Percentiles rank a stretch among this genome's conserved stretches.
These are phyloP conservation scores for Pachyrhizus erosus DNA, from an alignment of 306 rosid species.

Conservation along the genomic window DNA sequence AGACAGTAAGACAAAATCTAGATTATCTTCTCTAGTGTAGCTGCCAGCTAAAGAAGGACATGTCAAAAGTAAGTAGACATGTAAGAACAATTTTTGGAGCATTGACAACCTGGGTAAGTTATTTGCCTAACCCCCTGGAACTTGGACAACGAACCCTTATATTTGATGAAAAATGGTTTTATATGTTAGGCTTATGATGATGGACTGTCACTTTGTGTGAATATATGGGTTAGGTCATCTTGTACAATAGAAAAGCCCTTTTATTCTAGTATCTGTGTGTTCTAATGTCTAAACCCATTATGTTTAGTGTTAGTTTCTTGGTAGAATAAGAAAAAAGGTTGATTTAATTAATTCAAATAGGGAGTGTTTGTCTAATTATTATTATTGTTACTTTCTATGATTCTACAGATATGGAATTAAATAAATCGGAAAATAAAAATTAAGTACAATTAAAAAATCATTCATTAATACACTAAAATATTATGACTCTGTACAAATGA, in stretches of 20 bases:
- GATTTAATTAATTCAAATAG: background rate
- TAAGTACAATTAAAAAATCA: background rate
- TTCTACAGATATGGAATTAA: background rate
- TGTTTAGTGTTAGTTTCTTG: conserved; percentile 7
- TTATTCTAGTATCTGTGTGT: background rate
- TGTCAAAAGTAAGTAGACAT: conserved; percentile 24
- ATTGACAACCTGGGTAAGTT: conserved; percentile 24
- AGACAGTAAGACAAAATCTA: conserved; percentile 35
- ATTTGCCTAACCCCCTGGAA: conserved; percentile 31
- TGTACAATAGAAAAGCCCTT: background rate
- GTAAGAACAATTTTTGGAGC: background rate
- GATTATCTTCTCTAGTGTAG: conserved; percentile 30
- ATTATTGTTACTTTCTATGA: conserved; percentile 1
- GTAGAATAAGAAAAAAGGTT: conserved; percentile 5
- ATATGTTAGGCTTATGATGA: background rate
- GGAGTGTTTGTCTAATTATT: conserved; percentile 3
- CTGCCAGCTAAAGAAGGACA: conserved; percentile 35
- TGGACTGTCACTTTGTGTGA: conserved; percentile 16
- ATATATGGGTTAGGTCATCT: conserved; percentile 32
- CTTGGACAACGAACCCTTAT: conserved; percentile 29
- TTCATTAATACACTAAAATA: too few species aligned
- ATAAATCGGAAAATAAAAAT: background rate
- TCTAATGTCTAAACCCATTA: conserved; percentile 10
- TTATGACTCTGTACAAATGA: too few species aligned
- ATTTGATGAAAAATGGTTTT: conserved; percentile 28